These are phyloP conservation scores for Dissophora globulifera DNA, from an alignment of 192 early-diverging fungal genomes.

Conservation along the genomic window DNA sequence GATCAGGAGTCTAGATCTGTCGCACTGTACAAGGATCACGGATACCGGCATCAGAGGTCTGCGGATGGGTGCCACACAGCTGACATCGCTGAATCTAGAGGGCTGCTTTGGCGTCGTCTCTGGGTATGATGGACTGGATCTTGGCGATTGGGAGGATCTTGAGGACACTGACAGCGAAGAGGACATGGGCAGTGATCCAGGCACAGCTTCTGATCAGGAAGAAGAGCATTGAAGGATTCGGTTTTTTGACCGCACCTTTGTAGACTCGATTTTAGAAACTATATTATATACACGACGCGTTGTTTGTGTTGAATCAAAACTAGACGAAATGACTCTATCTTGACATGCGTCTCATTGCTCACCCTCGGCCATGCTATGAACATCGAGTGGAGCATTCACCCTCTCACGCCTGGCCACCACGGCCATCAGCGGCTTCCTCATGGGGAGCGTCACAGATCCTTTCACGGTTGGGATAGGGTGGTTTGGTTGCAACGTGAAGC, in stretches of 20 bases:
- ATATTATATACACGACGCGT: too few relatives aligned
- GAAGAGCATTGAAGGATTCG: neutral
- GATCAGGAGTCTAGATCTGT: constrained; percentile 36
- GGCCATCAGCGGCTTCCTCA: constrained; percentile 42
- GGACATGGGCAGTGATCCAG: neutral
- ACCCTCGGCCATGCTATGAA: too few relatives aligned
- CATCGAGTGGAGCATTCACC: too few relatives aligned
- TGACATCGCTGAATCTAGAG: constrained; percentile 33
- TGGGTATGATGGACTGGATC: constrained; percentile 5
- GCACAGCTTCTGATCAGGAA: neutral
- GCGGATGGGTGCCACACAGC: constrained; percentile 2
- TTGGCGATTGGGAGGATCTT: constrained; percentile 43
- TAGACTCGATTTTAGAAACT: too few relatives aligned
- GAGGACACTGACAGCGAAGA: neutral
- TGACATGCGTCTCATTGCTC: too few relatives aligned
- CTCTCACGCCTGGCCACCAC: constrained; percentile 1
- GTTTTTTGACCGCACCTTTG: too few relatives aligned
- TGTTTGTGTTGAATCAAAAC: neutral
- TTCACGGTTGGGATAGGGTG: constrained; percentile 18
- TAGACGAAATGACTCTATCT: too few relatives aligned
- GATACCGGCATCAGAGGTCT: constrained; percentile 20
- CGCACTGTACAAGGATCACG: constrained; percentile 38
- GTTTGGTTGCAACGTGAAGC: constrained; percentile 36
- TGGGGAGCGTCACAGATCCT: constrained; percentile 30
- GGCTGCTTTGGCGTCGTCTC: constrained; percentile 41